Evolutionary conservation across 805 yeast species (phyloP).

Genomic region (Metschnikowia peoriensis): DNA sequence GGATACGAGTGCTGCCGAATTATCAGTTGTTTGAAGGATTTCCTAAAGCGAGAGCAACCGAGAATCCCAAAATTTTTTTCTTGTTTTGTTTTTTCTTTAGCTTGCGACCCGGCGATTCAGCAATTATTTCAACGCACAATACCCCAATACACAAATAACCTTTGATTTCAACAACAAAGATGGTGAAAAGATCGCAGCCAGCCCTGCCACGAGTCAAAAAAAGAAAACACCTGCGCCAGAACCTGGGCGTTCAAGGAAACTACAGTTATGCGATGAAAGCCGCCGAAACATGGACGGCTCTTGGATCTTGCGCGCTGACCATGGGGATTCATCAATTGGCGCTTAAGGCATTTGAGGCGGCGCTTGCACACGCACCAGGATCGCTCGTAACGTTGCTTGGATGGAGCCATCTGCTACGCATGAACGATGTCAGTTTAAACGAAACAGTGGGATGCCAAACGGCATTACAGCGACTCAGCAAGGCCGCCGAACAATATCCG

Average conservation of each 20-base stretch:
- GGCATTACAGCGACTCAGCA: conserved; percentile 40
- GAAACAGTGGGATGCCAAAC: conserved; percentile 40
- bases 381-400: conserved; percentile 43
- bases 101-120: too few species aligned
- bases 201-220: conserved; percentile 15
- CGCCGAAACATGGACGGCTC: conserved; percentile 45
- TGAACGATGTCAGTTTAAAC: conserved; percentile 36
- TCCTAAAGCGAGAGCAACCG: too few species aligned
- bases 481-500: conserved; percentile 37
- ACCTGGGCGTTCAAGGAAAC: neutral
- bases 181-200: conserved; percentile 13
- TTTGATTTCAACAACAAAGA: neutral
- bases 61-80: too few species aligned
- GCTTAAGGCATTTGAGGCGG: conserved; percentile 42
- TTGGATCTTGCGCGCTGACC: conserved; percentile 46
- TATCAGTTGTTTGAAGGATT: too few species aligned
- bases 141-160: neutral
- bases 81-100: too few species aligned
- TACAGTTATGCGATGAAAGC: conserved; percentile 16
- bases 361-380: conserved; percentile 41
- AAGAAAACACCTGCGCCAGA: conserved; percentile 8
- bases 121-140: neutral
- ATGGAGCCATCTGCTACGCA: conserved; percentile 39
- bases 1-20: too few species aligned
- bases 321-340: conserved; percentile 42